These are phyloP conservation scores for Paraurostyla sp. DNA, from an alignment of 73 alveolate genomes.

Conservation along the genomic window DNA sequence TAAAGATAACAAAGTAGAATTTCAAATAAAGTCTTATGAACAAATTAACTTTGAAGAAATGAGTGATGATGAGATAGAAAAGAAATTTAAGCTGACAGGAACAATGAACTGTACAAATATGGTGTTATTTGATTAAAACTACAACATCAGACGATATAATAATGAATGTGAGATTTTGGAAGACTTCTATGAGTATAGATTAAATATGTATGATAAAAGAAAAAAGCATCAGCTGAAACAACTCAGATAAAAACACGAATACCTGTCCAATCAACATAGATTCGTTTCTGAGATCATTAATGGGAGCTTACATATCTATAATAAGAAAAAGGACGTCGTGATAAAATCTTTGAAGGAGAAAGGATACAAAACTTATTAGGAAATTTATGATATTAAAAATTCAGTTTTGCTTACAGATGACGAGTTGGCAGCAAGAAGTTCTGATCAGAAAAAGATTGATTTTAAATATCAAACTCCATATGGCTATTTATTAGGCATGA, in stretches of 20 bases:
- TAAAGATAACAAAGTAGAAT: conserved; percentile 90
- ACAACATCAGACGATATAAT: conserved; percentile 85
- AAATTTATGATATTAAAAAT: conserved; percentile 9
- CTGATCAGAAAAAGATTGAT: neutral
- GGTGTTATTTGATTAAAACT: conserved; percentile 90
- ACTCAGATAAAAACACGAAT: conserved; percentile 71
- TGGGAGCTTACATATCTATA: conserved; percentile 82
- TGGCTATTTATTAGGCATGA: conserved; percentile 92
- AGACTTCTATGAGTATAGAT: conserved; percentile 89
- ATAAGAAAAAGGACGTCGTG: conserved; percentile 88
- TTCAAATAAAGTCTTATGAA: conserved; percentile 75
- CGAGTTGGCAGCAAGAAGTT: neutral
- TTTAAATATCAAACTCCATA: conserved; percentile 55
- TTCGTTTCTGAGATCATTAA: conserved; percentile 87
- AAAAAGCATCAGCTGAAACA: conserved; percentile 86
- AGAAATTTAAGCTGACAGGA: conserved; percentile 85
- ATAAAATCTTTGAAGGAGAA: conserved; percentile 74
- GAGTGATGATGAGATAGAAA: conserved; percentile 78
- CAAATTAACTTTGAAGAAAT: conserved; percentile 55
- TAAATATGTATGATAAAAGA: conserved; percentile 85
- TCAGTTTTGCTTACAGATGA: neutral
- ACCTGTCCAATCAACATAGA: conserved; percentile 82
- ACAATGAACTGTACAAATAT: conserved; percentile 84
- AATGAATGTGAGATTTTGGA: conserved; percentile 88
- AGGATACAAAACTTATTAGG: conserved; percentile 23